These are phyloP conservation scores for Fraxinus ornus DNA, from an alignment of 305 asterid species.

Conservation along the genomic window DNA sequence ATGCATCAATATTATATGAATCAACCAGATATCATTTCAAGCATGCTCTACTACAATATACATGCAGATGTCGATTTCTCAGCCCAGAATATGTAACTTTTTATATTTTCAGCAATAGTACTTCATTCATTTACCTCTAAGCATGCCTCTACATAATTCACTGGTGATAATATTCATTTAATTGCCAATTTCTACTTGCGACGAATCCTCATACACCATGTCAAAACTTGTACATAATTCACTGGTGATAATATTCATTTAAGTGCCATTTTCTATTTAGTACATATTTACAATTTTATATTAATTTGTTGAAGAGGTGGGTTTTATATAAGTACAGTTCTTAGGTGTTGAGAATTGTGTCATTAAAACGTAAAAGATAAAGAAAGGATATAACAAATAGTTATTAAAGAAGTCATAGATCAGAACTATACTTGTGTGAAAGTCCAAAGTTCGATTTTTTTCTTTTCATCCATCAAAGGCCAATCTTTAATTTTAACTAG, in stretches of 20 bases:
- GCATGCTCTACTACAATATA: not conserved
- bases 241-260: not conserved
- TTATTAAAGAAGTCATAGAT: too few relatives aligned
- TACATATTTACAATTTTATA: too few relatives aligned
- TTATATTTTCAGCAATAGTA: not conserved
- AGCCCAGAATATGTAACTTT: not conserved
- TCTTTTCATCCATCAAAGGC: too few relatives aligned
- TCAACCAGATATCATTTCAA: not conserved
- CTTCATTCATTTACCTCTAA: not conserved
- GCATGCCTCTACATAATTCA: conserved; percentile 8
- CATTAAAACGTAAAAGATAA: too few relatives aligned
- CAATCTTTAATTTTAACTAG: too few relatives aligned
- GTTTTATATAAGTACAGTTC: too few relatives aligned
- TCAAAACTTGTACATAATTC: not conserved
- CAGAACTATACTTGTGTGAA: too few relatives aligned
- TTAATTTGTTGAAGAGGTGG: too few relatives aligned
- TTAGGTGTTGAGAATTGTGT: too few relatives aligned
- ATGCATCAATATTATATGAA: not conserved
- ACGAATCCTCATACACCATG: not conserved
- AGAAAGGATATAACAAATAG: too few relatives aligned
- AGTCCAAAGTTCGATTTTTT: too few relatives aligned
- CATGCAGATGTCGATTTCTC: not conserved
- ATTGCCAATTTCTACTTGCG: not conserved
- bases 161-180: not conserved
- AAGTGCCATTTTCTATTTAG: not conserved